Conservation (phyloP, 345 rosid species). For the Boechera divaricarpa region DNA sequence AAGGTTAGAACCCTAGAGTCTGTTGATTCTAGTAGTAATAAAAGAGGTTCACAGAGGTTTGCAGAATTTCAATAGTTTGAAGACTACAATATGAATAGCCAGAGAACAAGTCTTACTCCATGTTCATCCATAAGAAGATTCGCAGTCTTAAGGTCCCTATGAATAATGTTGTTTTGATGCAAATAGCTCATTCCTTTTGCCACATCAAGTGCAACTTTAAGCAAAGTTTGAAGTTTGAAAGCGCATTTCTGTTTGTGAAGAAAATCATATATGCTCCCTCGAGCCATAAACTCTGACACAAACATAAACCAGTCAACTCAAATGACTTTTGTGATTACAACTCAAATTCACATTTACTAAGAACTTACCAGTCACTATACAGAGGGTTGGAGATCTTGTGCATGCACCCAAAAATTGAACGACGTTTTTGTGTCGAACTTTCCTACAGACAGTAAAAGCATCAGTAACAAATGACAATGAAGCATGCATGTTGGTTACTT, state of each 20-base stretch:
- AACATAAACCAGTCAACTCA: slow-evolving; percentile 23
- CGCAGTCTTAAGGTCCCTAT: slow-evolving; percentile 96
- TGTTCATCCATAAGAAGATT: slow-evolving; percentile 99
- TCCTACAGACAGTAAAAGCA: slow-evolving; percentile 55
- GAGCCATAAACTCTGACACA: slow-evolving; percentile 89
- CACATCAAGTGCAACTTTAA: slow-evolving; percentile 86
- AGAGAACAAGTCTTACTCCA: slow-evolving; percentile 60
- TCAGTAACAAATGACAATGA: slow-evolving; percentile 16
- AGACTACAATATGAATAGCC: slow-evolving; percentile 21
- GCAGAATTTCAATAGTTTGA: background rate
- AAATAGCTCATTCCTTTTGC: slow-evolving; percentile 98
- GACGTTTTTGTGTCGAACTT: slow-evolving; percentile 90
- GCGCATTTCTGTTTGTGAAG: slow-evolving; percentile 84
- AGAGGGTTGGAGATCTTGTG: slow-evolving; percentile 79
- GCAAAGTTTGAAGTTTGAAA: slow-evolving; percentile 76
- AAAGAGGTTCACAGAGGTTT: slow-evolving; percentile 4
- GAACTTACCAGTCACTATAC: slow-evolving; percentile 88
- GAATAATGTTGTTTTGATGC: slow-evolving; percentile 96
- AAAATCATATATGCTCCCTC: slow-evolving; percentile 89
- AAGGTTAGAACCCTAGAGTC: slow-evolving; percentile 14
- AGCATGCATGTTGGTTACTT: slow-evolving; percentile 28
- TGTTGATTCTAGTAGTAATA: background rate
- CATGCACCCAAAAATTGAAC: slow-evolving; percentile 97
- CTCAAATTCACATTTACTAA: background rate
- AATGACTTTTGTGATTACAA: slow-evolving; percentile 6